Evolutionary conservation across 2,329 filamentous ascomycete genomes (phyloP).

Genomic region (Aspergillus tubingensis): DNA sequence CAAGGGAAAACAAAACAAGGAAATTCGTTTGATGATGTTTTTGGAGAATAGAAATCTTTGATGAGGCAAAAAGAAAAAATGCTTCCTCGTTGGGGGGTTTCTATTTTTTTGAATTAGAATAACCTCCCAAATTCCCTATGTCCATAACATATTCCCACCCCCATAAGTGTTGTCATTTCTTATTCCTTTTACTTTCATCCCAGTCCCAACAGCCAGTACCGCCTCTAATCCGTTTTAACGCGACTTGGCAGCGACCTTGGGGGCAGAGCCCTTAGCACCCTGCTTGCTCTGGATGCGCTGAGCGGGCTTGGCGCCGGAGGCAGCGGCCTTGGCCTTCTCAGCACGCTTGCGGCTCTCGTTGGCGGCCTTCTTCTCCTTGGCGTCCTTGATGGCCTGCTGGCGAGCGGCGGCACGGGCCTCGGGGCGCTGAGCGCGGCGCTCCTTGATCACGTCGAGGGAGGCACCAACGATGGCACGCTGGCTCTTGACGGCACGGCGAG

Average conservation of each 20-base stretch:
- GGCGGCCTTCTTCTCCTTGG: slow-evolving; percentile 96
- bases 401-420: slow-evolving; percentile 94
- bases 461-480: slow-evolving; percentile 99
- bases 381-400: slow-evolving; percentile 87
- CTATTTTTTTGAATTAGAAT: not conserved
- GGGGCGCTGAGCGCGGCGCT: slow-evolving; percentile 91
- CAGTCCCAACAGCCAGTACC: slow-evolving; percentile 32
- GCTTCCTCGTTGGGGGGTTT: not conserved
- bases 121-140: slow-evolving; percentile 26
- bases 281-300: slow-evolving; percentile 91
- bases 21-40: slow-evolving; percentile 17
- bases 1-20: slow-evolving; percentile 4
- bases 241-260: slow-evolving; percentile 82
- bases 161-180: slow-evolving; percentile 5
- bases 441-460: slow-evolving; percentile 99
- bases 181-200: slow-evolving; percentile 26
- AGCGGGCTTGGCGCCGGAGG: slow-evolving; percentile 72
- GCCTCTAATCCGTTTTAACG: slow-evolving; percentile 62
- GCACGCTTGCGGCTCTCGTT: slow-evolving; percentile 93
- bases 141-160: not conserved
- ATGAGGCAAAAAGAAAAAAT: slow-evolving; percentile 21
- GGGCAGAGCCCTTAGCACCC: slow-evolving; percentile 85
- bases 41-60: slow-evolving; percentile 28
- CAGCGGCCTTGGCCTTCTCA: slow-evolving; percentile 95
- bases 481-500: slow-evolving; percentile 95